Evolutionary conservation across 345 rosid species (phyloP).

Genomic region (Boechera stricta): DNA sequence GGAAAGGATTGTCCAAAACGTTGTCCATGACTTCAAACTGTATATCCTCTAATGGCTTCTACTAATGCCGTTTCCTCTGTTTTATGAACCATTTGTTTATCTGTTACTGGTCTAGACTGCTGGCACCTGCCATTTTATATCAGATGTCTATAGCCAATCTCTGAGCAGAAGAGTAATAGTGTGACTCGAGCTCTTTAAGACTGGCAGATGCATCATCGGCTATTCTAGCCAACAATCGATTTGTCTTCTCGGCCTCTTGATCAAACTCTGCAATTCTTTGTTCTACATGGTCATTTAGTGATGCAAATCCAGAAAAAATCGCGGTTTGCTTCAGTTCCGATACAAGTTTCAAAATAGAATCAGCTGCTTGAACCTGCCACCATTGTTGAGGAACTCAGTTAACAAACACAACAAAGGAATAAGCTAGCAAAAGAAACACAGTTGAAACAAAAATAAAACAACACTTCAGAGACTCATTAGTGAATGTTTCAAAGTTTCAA

Average conservation of each 20-base stretch:
- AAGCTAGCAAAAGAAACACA: constrained; percentile 18
- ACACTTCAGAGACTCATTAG: not conserved
- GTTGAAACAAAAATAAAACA: not conserved
- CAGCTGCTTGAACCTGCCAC: constrained; percentile 85
- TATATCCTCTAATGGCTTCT: not conserved
- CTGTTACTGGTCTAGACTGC: not conserved
- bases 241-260: constrained; percentile 68
- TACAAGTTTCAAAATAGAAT: constrained; percentile 83
- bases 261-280: constrained; percentile 71
- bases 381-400: constrained; percentile 9
- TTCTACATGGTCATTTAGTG: constrained; percentile 87
- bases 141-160: constrained; percentile 44
- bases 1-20: not conserved
- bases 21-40: not conserved
- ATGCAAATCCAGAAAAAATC: constrained; percentile 90
- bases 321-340: constrained; percentile 93
- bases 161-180: constrained; percentile 75
- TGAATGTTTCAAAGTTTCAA: not conserved
- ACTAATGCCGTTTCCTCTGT: too few species aligned
- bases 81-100: not conserved
- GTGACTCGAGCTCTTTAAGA: constrained; percentile 78
- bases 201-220: constrained; percentile 89
- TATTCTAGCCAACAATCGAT: constrained; percentile 65
- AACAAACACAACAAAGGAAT: not conserved
- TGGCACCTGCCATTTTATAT: not conserved